Base-by-base conservation (phyloP, 495 filamentous ascomycete species). In the Neohortaea acidophila region DNA sequence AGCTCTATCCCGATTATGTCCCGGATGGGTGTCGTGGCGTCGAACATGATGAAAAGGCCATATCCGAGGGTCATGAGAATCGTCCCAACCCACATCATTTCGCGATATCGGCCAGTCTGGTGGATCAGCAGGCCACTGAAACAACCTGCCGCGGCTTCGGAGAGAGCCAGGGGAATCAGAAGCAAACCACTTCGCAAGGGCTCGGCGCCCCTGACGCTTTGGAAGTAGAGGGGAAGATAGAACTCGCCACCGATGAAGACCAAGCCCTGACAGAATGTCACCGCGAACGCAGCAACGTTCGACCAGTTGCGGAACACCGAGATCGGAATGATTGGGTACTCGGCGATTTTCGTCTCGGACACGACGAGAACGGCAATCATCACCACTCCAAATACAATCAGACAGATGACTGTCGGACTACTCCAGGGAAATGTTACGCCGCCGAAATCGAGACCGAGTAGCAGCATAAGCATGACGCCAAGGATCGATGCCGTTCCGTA, bases 181-280 rank as follows among this genome's bases (percentile, higher is more conserved):
- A 72, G 40, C 3, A 70, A 32, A 35, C 73, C 72, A 0, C 68
- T 70, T 11, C 52, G 59, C 39, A 72, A 52, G 1, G 73, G 70
- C 0, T 63, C 62, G 0, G 66, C 65, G 33, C 52, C 53, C 19
- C 62, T 58, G 0, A 61, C 70, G 2, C 64, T 66, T 49, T 77
- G 72, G 15, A 74, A 66, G 49, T 67, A 75, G 0, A 75, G 59
- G 0, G 72, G 72, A 14, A 75, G 58, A 40, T 73, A 77, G 48
- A 70, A 77, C 37, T 72, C 69, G 4, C 55, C 60, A 0, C 56
- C 62, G 7, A 72, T 65, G 54, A 66, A 70, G 11, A 60, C 45
- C 43, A 70, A 64, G 6, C 64, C 66, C 44, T 73, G 66, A 5
- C 60, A 57, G 35, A 54, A 49, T 7, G 49, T 55, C 4, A 67